phyloP scores from a whole-genome alignment of 371 early-diverging fungal genomes.

The Parasitella parasitica region DNA sequence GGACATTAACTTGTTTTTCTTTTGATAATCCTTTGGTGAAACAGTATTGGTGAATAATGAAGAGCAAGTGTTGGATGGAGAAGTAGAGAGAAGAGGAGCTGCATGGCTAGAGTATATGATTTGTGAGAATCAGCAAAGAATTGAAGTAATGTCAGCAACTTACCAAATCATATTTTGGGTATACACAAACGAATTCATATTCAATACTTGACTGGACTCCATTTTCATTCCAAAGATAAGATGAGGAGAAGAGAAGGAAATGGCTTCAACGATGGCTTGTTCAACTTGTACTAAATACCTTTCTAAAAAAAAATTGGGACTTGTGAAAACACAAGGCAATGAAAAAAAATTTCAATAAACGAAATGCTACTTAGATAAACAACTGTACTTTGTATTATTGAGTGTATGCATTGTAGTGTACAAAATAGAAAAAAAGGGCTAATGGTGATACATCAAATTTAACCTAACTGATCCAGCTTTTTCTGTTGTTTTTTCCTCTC shows the following conservation, averaged over 20 bases:
- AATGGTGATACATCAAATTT: neutral
- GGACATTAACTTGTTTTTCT: neutral
- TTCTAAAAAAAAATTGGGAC: conserved; percentile 8
- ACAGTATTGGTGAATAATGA: neutral
- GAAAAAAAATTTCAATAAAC: conserved; percentile 10
- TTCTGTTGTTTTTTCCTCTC: neutral
- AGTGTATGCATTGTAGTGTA: neutral
- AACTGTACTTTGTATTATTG: neutral
- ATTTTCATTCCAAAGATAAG: neutral
- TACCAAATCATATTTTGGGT: neutral
- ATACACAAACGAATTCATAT: conserved; percentile 12
- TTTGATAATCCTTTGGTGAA: conserved; percentile 15
- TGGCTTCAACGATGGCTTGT: conserved; percentile 1
- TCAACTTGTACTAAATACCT: conserved; percentile 5
- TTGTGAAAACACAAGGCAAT: conserved; percentile 5
- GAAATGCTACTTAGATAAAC: neutral
- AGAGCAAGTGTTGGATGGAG: neutral
- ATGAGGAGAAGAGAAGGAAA: neutral
- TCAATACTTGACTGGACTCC: conserved; percentile 3
- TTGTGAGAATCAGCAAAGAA: neutral
- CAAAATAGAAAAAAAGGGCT: neutral
- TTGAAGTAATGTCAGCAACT: neutral
- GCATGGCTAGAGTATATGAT: no score
- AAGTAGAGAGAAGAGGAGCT: neutral
- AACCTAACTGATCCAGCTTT: neutral